These are phyloP conservation scores for Cytospora piceicola DNA, from an alignment of 2,329 filamentous ascomycete genomes.

Conservation along the genomic window DNA sequence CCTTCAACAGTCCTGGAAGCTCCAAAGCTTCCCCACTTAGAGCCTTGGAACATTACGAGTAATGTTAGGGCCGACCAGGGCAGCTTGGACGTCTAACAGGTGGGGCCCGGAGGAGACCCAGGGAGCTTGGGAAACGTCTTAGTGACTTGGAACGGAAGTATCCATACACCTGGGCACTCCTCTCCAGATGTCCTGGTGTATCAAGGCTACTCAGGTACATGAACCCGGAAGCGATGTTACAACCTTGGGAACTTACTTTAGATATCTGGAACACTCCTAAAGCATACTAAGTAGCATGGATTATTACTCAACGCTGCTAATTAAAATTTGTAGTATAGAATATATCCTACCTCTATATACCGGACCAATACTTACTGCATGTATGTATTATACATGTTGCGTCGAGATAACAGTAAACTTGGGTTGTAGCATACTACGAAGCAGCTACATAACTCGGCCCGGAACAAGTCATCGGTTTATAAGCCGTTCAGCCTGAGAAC, in stretches of 20 bases:
- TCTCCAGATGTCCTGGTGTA: not conserved
- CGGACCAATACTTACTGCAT: too few species aligned
- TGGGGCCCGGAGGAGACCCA: not conserved
- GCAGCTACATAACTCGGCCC: too few species aligned
- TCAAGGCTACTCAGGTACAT: not conserved
- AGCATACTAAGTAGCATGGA: not conserved
- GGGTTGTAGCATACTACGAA: too few species aligned
- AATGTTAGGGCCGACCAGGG: not conserved
- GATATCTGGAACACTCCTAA: not conserved
- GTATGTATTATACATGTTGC: too few species aligned
- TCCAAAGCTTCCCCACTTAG: not conserved
- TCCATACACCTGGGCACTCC: not conserved
- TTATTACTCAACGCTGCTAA: too few species aligned
- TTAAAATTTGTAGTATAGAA: not conserved
- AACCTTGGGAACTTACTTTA: too few species aligned
- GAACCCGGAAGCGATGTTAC: not conserved
- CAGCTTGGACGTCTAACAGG: slow-evolving; percentile 1
- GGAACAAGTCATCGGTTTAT: too few species aligned
- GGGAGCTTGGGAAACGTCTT: not conserved
- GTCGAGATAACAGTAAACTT: too few species aligned
- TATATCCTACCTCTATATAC: not conserved
- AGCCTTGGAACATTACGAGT: not conserved
- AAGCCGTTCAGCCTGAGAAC: too few species aligned
- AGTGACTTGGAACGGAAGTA: not conserved
- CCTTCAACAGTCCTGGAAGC: too few species aligned